These are phyloP conservation scores for Pseudozyma tsukubaensis DNA, from an alignment of 1,284 basidiomycete species.

Conservation along the genomic window DNA sequence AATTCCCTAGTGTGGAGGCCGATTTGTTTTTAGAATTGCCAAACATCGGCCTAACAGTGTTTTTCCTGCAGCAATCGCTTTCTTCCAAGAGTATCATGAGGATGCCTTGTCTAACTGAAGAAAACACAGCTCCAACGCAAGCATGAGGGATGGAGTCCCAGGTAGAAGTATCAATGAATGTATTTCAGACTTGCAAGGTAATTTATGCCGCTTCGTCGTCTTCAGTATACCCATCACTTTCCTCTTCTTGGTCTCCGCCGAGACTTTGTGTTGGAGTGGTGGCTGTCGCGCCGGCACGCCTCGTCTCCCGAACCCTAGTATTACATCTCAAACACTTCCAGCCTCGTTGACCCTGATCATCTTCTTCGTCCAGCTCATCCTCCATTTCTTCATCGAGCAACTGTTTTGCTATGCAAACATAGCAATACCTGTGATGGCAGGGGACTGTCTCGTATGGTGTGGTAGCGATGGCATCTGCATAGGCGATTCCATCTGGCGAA, in stretches of 20 bases:
- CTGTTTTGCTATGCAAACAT: slow-evolving; percentile 62
- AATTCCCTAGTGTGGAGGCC: slow-evolving; percentile 4
- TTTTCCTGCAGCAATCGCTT: too few species aligned
- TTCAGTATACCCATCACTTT: slow-evolving; percentile 5
- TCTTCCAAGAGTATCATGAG: too few species aligned
- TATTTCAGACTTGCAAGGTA: neutral
- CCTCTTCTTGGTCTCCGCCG: slow-evolving; percentile 1
- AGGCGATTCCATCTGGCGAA: slow-evolving; percentile 57
- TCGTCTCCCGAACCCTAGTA: slow-evolving; percentile 36
- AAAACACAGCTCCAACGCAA: too few species aligned
- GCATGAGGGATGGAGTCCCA: too few species aligned
- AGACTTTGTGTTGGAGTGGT: neutral
- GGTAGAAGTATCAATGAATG: too few species aligned
- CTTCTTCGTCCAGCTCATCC: slow-evolving; percentile 59
- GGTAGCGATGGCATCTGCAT: slow-evolving; percentile 57
- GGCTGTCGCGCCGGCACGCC: slow-evolving; percentile 5
- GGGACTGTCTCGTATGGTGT: slow-evolving; percentile 64
- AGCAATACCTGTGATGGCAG: slow-evolving; percentile 65
- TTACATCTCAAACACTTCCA: slow-evolving; percentile 67
- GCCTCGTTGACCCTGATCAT: slow-evolving; percentile 32
- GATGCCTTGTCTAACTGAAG: too few species aligned
- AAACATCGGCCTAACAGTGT: too few species aligned
- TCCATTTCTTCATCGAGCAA: slow-evolving; percentile 62
- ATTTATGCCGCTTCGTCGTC: slow-evolving; percentile 5
- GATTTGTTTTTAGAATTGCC: too few species aligned